phyloP scores from a whole-genome alignment of 2,329 filamentous ascomycete genomes.

The Cercospora beticola region DNA sequence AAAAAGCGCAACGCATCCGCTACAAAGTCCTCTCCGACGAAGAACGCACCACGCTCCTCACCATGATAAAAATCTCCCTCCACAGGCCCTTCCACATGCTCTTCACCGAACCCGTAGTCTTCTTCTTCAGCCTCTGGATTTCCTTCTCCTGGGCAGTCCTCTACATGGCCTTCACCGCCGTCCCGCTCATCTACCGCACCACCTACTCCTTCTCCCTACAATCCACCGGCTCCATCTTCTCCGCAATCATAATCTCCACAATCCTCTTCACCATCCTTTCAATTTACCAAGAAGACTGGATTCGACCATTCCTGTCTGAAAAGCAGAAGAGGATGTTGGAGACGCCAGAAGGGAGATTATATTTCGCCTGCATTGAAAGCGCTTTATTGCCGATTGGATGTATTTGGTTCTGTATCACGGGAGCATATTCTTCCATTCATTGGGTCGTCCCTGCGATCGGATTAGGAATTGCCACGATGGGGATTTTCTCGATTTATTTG shows the following conservation, averaged over 20 bases:
- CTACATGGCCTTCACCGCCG: constrained; percentile 78
- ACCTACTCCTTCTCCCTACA: constrained; percentile 62
- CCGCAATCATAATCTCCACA: constrained; percentile 65
- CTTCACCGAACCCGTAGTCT: constrained; percentile 73
- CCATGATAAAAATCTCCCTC: constrained; percentile 72
- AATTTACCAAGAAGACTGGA: constrained; percentile 39
- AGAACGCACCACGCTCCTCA: constrained; percentile 64
- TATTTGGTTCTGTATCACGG: constrained; percentile 76
- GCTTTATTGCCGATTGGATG: constrained; percentile 74
- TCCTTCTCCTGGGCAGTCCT: constrained; percentile 87
- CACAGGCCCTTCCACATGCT: constrained; percentile 76
- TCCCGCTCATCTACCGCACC: constrained; percentile 72
- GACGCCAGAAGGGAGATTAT: constrained; percentile 74
- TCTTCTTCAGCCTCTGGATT: constrained; percentile 87
- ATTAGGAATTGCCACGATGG: constrained; percentile 73
- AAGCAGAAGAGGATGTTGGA: constrained; percentile 41
- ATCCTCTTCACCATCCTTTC: constrained; percentile 73
- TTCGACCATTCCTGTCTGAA: constrained; percentile 22
- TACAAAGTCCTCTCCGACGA: constrained; percentile 82
- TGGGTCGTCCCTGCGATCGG: constrained; percentile 73
- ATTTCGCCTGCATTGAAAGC: constrained; percentile 77
- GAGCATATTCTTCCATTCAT: constrained; percentile 57
- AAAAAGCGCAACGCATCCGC: constrained; percentile 49
- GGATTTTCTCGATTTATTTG: constrained; percentile 83
- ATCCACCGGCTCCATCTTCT: constrained; percentile 71